Evolutionary conservation across 805 yeast species (phyloP), one percentile per base, ranked within the genome.

Genomic region (Hanseniaspora singularis): DNA sequence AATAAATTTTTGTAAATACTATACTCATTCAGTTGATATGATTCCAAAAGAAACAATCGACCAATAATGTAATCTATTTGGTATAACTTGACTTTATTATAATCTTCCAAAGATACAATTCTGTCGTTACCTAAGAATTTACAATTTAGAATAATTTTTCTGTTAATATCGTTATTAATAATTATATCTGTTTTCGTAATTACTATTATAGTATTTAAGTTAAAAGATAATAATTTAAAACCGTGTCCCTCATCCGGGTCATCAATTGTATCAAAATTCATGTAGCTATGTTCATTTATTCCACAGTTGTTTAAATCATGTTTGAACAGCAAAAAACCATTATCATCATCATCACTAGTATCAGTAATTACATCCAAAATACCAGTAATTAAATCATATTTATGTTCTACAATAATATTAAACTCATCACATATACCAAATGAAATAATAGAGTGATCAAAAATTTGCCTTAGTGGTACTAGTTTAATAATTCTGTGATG

Each of bases 11-110:
- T 26, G 38, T 44, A 44, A 19, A 44, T 37, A 16, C 41, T 20
- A 14, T 44, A 44, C 28, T 37, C 48, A 24, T 27, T 44, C 27
- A 44, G 14, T 20, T 44, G 11, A 4, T 34, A 4, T n/a, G 33
- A 27, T 7, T 33, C 18, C 36, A 26, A 15, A n/a, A 36, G 30
- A 23, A 16, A 14, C 3, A 44, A n/a, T 24, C 26, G 36, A 3
- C 41, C 41, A 20, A 37, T 33, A 9, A 37, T 32, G 27, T 38
- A 36, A 16, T 44, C 48, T 8, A 44, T 31, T 9, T 44, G 37
- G n/a, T 44, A 44, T 4, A 44, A 11, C 11, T 23, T 37, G 5
- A 37, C 27, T 8, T 30, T 12, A 15, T 44, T 44, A 10, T 22
- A 44, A 24, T 36, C 33, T 24, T 44, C 48, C 12, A 44, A 23